Percentiles rank a stretch among this genome's conserved stretches.
Evolutionary conservation across 805 yeast genomes (phyloP).

Genomic region (Wickerhamiella sorbophila): DNA sequence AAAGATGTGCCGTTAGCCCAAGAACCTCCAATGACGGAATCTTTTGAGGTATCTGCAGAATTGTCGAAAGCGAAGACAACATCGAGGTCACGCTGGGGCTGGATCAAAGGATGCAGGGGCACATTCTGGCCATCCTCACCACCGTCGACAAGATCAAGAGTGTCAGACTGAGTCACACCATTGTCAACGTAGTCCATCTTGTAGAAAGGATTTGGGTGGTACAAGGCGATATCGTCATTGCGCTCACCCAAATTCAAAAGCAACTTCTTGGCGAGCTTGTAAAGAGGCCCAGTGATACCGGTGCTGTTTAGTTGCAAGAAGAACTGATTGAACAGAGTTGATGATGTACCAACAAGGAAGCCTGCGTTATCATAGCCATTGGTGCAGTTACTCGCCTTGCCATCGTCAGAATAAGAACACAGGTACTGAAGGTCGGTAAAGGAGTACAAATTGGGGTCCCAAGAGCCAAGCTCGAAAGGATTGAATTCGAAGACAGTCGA

Average conservation of each 20-base stretch:
- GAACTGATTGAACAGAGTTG: slow-evolving; percentile 61
- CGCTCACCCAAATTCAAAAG: slow-evolving; percentile 24
- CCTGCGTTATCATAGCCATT: slow-evolving; percentile 72
- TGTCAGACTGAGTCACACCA: slow-evolving; percentile 22
- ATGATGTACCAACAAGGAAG: slow-evolving; percentile 68
- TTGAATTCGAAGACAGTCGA: slow-evolving; percentile 41
- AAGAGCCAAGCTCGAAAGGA: slow-evolving; percentile 70
- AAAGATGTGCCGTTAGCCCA: slow-evolving; percentile 29
- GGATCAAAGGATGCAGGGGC: slow-evolving; percentile 52
- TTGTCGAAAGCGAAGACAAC: slow-evolving; percentile 39
- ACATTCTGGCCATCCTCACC: slow-evolving; percentile 67
- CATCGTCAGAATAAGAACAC: slow-evolving; percentile 52
- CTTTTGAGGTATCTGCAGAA: slow-evolving; percentile 23
- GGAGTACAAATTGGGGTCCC: slow-evolving; percentile 62
- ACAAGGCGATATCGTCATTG: slow-evolving; percentile 45
- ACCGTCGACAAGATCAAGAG: slow-evolving; percentile 52
- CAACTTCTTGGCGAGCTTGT: slow-evolving; percentile 33
- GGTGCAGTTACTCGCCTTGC: slow-evolving; percentile 38
- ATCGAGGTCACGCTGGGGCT: slow-evolving; percentile 47
- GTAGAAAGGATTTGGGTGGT: slow-evolving; percentile 58
- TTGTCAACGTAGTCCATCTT: slow-evolving; percentile 14
- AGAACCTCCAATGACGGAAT: slow-evolving; percentile 2
- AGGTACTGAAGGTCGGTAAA: slow-evolving; percentile 56
- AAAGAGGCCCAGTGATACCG: slow-evolving; percentile 33
- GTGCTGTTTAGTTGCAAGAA: slow-evolving; percentile 44